Percentiles rank a stretch among this genome's conserved stretches.
Conservation (phyloP, 192 early-diverging fungal genomes). For the Spizellomyces sp. region DNA sequence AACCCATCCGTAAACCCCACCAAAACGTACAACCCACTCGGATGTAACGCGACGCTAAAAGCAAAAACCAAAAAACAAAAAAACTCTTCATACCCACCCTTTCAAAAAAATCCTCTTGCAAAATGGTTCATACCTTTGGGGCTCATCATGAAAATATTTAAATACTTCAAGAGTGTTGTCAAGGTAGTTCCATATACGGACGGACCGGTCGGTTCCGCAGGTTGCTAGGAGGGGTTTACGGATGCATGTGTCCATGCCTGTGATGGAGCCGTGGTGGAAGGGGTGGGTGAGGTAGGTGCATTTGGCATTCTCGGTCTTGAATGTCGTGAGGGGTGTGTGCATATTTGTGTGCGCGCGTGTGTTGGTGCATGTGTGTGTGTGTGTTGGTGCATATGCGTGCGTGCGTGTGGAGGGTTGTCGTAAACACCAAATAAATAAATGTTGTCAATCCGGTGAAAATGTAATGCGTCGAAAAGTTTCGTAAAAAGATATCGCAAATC, state of each 20-base stretch:
- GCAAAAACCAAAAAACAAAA: conserved; percentile 4
- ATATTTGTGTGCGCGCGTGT: not conserved
- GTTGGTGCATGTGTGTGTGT: too few relatives aligned
- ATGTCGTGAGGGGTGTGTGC: not conserved
- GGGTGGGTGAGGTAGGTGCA: conserved; percentile 48
- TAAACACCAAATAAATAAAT: too few relatives aligned
- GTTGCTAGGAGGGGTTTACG: conserved; percentile 63
- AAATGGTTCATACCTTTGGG: conserved; percentile 36
- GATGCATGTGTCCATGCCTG: conserved; percentile 54
- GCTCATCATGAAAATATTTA: conserved; percentile 54
- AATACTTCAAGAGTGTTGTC: conserved; percentile 57
- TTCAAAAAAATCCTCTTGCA: not conserved
- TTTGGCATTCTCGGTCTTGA: conserved; percentile 8
- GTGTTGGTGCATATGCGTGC: too few relatives aligned
- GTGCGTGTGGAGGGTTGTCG: too few relatives aligned
- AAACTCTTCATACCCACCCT: not conserved
- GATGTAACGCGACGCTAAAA: conserved; percentile 56
- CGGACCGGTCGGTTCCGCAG: conserved; percentile 54
- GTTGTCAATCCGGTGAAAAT: too few relatives aligned
- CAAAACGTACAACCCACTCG: conserved; percentile 57
- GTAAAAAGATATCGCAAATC: too few relatives aligned
- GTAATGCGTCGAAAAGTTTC: too few relatives aligned
- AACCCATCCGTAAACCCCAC: conserved; percentile 56
- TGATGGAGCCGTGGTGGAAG: conserved; percentile 53
- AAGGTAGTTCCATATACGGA: conserved; percentile 67